Conservation (phyloP, 306 rosid species). For the Vigna hirtella region DNA sequence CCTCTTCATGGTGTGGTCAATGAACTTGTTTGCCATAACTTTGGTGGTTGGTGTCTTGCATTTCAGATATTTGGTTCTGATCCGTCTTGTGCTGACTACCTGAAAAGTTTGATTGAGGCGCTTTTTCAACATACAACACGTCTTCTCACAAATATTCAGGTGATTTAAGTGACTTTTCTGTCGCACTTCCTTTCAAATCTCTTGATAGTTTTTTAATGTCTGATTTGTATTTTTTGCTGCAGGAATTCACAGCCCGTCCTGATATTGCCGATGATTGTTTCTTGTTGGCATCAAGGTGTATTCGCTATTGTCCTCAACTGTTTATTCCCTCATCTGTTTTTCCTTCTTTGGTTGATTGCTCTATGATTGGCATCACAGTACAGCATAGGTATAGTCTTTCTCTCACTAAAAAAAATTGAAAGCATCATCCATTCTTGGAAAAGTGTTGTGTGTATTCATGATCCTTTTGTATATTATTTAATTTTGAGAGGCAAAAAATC, state of each 20-base stretch:
- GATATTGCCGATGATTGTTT: slow-evolving; percentile 99
- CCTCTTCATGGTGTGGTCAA: slow-evolving; percentile 17
- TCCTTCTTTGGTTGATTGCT: slow-evolving; percentile 92
- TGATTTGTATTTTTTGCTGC: slow-evolving; percentile 47
- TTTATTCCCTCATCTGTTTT: slow-evolving; percentile 91
- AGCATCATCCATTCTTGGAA: slow-evolving; percentile 27
- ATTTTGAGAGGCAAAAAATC: slow-evolving; percentile 9
- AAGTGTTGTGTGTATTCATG: not conserved
- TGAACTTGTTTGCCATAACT: slow-evolving; percentile 39
- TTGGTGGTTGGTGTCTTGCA: slow-evolving; percentile 43
- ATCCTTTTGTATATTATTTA: slow-evolving; percentile 7
- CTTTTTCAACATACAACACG: slow-evolving; percentile 84
- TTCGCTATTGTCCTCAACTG: slow-evolving; percentile 97
- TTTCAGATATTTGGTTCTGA: slow-evolving; percentile 99
- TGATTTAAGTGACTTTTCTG: slow-evolving; percentile 40
- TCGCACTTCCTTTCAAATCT: slow-evolving; percentile 34
- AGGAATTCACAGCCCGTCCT: slow-evolving; percentile 99
- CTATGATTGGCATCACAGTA: slow-evolving; percentile 93
- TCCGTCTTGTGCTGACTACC: slow-evolving; percentile 89
- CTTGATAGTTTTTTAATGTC: slow-evolving; percentile 40
- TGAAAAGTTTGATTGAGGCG: slow-evolving; percentile 88
- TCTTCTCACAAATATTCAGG: slow-evolving; percentile 94
- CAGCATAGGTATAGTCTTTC: slow-evolving; percentile 76
- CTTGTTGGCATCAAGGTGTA: slow-evolving; percentile 97
- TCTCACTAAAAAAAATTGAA: slow-evolving; percentile 14